Evolutionary conservation across 2,329 filamentous ascomycete species (phyloP), one percentile per base, ranked within the genome.

Genomic region (Diplodia seriata): DNA sequence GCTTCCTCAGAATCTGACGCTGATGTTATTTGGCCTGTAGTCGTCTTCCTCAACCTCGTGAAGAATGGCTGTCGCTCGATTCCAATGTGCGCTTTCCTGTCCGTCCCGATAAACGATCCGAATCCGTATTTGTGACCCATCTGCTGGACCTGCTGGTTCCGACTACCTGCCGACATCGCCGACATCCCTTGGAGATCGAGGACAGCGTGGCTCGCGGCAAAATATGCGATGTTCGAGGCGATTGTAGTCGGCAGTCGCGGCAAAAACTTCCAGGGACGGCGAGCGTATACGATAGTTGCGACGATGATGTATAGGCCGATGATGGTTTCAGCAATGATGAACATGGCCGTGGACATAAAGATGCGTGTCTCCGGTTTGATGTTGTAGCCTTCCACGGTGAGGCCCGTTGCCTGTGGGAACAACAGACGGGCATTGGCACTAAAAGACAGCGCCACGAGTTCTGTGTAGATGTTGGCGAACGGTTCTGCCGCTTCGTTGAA

Each of bases 171-270:
- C 18, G 71, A 56, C n/a, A 76, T 59, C 7, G 65, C 64, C 12
- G 70, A 71, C 0, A 75, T 76, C 0, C 57, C 67, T 3, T 55
- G 53, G 68, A 80, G 72, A 36, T 83, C 82, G 15, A 75, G 67
- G 0, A 84, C 70, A 0, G 82, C 78, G 0, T 78, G 71, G 66
- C 85, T 86, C 0, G 84, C 81, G 0, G 84, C 82, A 2, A 86
- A 78, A 49, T 83, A 83, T 0, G 82, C 80, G 0, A 88, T 73
- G 0, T 84, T 69, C 0, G 84, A 81, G 0, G 80, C 86, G 0
- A 88, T 76, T 0, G 79, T 84, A 0, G 83, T 85, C 0, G 86
- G 87, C 73, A 89, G 76, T 0, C 84, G 76, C 0, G 85, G 82
- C 0, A 89, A 75, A 23, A 84, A 82, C 2, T 77, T 76, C 1